phyloP scores from a whole-genome alignment of 1,139 yeast genomes.

The Wickerhamomyces sp. region DNA sequence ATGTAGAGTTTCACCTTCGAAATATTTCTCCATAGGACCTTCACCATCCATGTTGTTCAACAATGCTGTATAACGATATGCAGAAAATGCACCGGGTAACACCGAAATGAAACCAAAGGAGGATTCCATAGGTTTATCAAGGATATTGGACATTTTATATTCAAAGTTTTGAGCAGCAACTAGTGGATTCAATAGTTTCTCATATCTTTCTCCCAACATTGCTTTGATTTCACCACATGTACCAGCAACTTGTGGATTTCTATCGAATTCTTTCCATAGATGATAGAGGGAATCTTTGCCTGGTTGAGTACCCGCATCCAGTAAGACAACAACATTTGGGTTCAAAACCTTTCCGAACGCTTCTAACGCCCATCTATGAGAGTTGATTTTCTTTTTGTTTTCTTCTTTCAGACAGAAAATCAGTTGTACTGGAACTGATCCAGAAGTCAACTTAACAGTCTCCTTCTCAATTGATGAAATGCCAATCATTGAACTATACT shows the following conservation, averaged over 20 bases:
- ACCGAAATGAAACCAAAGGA: constrained; percentile 86
- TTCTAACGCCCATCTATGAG: constrained; percentile 95
- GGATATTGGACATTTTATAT: constrained; percentile 84
- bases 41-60: constrained; percentile 64
- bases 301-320: constrained; percentile 96
- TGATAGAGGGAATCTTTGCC: constrained; percentile 77
- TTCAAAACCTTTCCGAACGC: constrained; percentile 84
- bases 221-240: constrained; percentile 94
- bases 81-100: constrained; percentile 90
- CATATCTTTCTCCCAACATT: constrained; percentile 73
- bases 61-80: constrained; percentile 77
- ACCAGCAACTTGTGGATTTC: constrained; percentile 84
- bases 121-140: constrained; percentile 89
- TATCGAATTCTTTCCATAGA: constrained; percentile 85
- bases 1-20: constrained; percentile 81
- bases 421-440: constrained; percentile 80
- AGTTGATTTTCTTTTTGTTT: constrained; percentile 87
- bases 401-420: constrained; percentile 83
- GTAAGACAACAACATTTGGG: constrained; percentile 77
- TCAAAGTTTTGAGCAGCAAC: constrained; percentile 94
- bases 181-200: constrained; percentile 69
- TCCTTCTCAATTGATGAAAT: constrained; percentile 64
- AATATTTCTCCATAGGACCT: constrained; percentile 84
- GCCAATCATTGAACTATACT: constrained; percentile 67
- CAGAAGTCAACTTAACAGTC: constrained; percentile 59